A percentile compares a stretch with the other conserved stretches of the same genome.
Evolutionary conservation across 192 early-diverging fungal genomes (phyloP).

Genomic region (Rhizophagus sp.): DNA sequence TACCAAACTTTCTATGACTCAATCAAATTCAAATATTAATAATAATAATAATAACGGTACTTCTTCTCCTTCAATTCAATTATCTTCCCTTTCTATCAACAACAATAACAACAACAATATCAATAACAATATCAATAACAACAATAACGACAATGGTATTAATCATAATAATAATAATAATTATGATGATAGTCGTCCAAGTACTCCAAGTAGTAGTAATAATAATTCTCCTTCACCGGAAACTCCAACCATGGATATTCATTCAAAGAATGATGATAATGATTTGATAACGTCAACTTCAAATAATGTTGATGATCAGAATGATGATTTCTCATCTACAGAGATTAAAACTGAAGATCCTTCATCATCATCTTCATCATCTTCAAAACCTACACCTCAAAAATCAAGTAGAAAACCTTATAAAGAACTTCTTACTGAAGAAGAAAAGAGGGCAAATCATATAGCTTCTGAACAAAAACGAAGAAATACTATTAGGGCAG

Average conservation of each 20-base stretch:
- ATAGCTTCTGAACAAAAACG: constrained; percentile 77
- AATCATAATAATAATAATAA: constrained; percentile 17
- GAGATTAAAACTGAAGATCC: constrained; percentile 11
- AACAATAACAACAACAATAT: too few species aligned
- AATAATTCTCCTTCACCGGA: constrained; percentile 21
- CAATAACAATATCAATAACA: not conserved
- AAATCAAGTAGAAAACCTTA: constrained; percentile 48
- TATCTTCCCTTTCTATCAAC: constrained; percentile 41
- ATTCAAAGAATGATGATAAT: constrained; percentile 26
- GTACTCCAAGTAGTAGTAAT: constrained; percentile 13
- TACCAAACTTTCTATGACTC: constrained; percentile 9
- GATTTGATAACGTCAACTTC: constrained; percentile 29
- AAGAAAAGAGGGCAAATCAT: constrained; percentile 75
- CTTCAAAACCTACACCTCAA: constrained; percentile 18
- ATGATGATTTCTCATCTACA: constrained; percentile 31
- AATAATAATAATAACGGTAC: not conserved
- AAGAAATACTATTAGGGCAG: constrained; percentile 70
- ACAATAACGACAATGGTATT: constrained; percentile 14
- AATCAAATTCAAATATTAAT: not conserved
- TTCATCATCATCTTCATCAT: not conserved
- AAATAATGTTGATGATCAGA: not conserved
- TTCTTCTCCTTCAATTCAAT: constrained; percentile 20
- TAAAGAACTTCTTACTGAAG: constrained; percentile 73
- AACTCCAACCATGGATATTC: constrained; percentile 34
- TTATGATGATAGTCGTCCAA: constrained; percentile 15